Evolutionary conservation across 441 rosid species (phyloP), one percentile per base, ranked within the genome.

Genomic region (Populus hybrid): DNA sequence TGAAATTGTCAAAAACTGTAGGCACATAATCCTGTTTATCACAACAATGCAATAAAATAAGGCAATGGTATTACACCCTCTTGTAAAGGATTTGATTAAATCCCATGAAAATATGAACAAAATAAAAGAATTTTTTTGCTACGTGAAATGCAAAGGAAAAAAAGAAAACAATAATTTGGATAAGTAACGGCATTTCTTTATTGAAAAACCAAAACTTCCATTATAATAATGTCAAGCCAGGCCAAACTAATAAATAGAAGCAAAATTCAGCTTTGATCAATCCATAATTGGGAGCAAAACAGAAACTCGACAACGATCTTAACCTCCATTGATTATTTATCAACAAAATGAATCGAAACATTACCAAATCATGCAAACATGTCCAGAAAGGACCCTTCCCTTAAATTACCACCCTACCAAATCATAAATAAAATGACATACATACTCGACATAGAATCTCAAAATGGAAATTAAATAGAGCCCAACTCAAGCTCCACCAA

Each of bases 1-100:
- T 93, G 90, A 93, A 93, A 88, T 93, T 93, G 89, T 93, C 98
- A 79, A 93, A 92, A 72, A 93, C 98, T 65, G 98, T 93, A 12
- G 98, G 98, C 74, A 93, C 97, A 81, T 92, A 93, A 79, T 93
- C 97, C 97, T 93, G 92, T 77, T 73, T 20, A 45, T 73, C 71
- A 72, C 64, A 70, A 63, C 20, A 65, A 76, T 6, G 82, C 7
- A 68, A 76, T 33, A 7, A 83, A 76, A 76, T 40, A 78, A 68
- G 63, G 26, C 53, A 69, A 71, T 26, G 56, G 2, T 29, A 68
- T 53, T 2, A 74, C 53, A 77, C 29, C 3, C 42, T 40, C 33
- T 31, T 67, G 12, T 36, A 71, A 74, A 42, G 76, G 11, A 36
- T 53, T 65, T 33, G 70, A 36, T 7, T 59, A 28, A 23, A 42